phyloP scores from a whole-genome alignment of 768 basidiomycete genomes.

The Astraeus odoratus region DNA sequence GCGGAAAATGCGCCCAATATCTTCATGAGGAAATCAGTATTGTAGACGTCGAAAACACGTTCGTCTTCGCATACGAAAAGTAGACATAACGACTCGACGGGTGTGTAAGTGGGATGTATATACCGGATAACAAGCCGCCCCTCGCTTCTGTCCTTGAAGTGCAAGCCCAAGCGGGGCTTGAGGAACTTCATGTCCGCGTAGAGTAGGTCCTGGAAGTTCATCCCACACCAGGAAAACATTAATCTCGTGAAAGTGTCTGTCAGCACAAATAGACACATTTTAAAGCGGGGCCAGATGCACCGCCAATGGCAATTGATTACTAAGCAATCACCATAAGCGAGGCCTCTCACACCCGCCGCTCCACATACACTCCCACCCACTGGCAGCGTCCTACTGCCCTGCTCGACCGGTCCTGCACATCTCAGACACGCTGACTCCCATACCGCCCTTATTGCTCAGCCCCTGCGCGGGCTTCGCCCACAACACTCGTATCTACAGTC shows the following conservation, averaged over 20 bases:
- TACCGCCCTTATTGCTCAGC: too few relatives aligned
- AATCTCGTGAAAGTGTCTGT: slow-evolving; percentile 39
- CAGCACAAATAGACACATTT: neutral
- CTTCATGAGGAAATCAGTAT: slow-evolving; percentile 84
- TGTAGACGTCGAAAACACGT: slow-evolving; percentile 79
- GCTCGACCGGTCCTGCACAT: too few relatives aligned
- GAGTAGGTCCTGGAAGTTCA: slow-evolving; percentile 74
- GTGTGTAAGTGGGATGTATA: slow-evolving; percentile 21
- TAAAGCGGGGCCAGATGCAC: slow-evolving; percentile 44
- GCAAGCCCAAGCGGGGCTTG: slow-evolving; percentile 76
- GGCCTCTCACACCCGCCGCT: slow-evolving; percentile 95
- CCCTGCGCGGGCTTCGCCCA: too few relatives aligned
- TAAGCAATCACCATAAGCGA: too few relatives aligned
- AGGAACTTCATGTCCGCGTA: slow-evolving; percentile 84
- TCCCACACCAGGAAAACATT: slow-evolving; percentile 92
- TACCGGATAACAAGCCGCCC: slow-evolving; percentile 91
- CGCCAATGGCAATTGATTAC: slow-evolving; percentile 90
- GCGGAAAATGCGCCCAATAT: slow-evolving; percentile 94
- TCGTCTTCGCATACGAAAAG: slow-evolving; percentile 59
- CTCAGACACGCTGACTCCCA: too few relatives aligned
- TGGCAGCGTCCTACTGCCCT: too few relatives aligned
- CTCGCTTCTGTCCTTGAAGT: slow-evolving; percentile 84
- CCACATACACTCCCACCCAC: too few relatives aligned
- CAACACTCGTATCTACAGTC: too few relatives aligned
- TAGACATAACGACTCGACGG: neutral